phyloP scores from a whole-genome alignment of 768 basidiomycete genomes.

The Amanita subjunquillea region DNA sequence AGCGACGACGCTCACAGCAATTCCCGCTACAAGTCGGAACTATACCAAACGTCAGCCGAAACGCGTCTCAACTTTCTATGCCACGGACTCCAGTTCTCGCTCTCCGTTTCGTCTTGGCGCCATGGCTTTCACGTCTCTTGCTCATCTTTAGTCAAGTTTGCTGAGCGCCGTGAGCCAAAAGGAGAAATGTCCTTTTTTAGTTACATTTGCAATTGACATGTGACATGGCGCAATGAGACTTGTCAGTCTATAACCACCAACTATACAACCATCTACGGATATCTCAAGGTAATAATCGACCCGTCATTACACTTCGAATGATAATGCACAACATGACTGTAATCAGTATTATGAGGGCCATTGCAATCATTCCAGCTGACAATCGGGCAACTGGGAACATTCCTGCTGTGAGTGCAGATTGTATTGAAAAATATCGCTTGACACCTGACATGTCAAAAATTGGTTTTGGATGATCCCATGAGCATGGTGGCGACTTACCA shows the following conservation, averaged over 20 bases:
- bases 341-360: constrained; percentile 28
- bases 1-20: neutral
- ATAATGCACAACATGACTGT: constrained; percentile 33
- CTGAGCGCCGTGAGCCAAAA: neutral
- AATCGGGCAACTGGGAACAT: constrained; percentile 45
- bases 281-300: neutral
- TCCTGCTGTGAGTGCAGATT: constrained; percentile 37
- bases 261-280: neutral
- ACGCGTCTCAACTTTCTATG: neutral
- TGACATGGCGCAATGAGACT: neutral
- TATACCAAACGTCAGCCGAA: neutral
- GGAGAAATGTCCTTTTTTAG: neutral
- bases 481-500: constrained; percentile 25
- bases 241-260: neutral
- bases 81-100: neutral
- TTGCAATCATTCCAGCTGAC: constrained; percentile 28
- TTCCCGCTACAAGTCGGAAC: no score
- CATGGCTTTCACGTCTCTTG: neutral
- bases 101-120: neutral
- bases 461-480: neutral
- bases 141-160: neutral
- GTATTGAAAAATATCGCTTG: constrained; percentile 42
- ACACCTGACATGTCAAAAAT: constrained; percentile 25
- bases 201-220: neutral
- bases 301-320: constrained; percentile 10